Base-by-base conservation (phyloP, 371 early-diverging fungal species). In the Smittium culicis region DNA sequence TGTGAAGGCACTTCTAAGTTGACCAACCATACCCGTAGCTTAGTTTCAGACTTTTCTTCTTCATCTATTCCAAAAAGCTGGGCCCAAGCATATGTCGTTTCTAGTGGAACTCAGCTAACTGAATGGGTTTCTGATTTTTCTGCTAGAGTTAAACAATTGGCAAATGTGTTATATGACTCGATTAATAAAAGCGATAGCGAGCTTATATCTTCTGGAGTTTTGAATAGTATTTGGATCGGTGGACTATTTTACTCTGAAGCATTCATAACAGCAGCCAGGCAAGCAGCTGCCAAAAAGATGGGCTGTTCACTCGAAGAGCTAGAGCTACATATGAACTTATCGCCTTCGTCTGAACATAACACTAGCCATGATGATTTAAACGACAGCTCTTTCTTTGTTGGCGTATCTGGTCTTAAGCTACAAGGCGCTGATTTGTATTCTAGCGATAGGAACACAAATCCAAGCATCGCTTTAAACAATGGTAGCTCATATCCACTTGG, bases 211-310 rank as follows among this genome's bases (percentile, higher is more conserved):
- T 34, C 29, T 16, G 34, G 57, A 2, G 57, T 66, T 0, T 70
- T 72, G 28, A 68, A 61, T 3, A 74, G 77, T 60, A 79, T 95
- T 24, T 90, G 91, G 88, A 72, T 94, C 31, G 96, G 96, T 35
- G 93, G 92, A 0, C 72, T 94, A 30, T 88, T 94, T 77, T 85
- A 84, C 59, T 94, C 96, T 30, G 92, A 94, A 76, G 95, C 95
- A 1, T 94, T 85, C 69, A 79, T 94, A 25, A 94, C 94, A 0
- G 95, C 94, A 25, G 88, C 94, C 16, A 82, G 94, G 64, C 96
- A 95, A 74, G 81, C 85, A 5, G 89, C 83, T 0, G 94, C 96
- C 16, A 89, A 86, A 72, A 73, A 71, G 33, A 71, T 81, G 58
- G 72, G 77, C 32, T 86, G 85, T 80, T 88, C 87, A 59, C 73